Evolutionary conservation across 768 basidiomycete genomes (phyloP), one percentile per base, ranked within the genome.

Genomic region (Hygrophorus pudorinus): DNA sequence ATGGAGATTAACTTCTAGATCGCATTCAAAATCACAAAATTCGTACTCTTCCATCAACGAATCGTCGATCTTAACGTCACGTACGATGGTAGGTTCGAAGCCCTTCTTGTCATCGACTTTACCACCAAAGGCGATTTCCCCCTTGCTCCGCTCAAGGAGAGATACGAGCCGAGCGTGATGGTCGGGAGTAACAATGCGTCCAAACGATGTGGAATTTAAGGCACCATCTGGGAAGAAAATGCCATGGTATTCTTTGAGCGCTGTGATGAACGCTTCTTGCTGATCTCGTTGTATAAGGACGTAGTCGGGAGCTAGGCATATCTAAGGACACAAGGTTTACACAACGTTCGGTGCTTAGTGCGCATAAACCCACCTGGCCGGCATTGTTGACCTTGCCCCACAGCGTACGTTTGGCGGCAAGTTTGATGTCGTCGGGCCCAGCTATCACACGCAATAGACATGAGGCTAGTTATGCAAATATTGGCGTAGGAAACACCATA

Each of bases 321-420:
- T 73, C 71, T 81, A 65, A 17, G 63, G 64, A 4, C 61, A 57
- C 42, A 70, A 68, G 45, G 49, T 51, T 42, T 17, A 30, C 39
- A 20, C 27, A 4, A 13, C 2, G 13, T 9, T 16, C 18, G 24
- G 8, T 9, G 20, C 7, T 33, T 29, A 6, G 35, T 12, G 21
- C 13, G 4, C 8, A 27, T 10, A 27, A 1, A 40, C 58, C 42
- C 35, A 67, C 75, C 68, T 84, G 83, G 7, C 85, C 85, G 1
- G 75, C 66, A 49, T 86, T 85, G 46, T 61, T 66, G 7, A 63
- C 63, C 59, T 85, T 86, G 1, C 78, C 83, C 72, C 75, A 81
- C 20, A 84, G 59, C 28, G 83, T 70, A 6, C 84, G 72, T 53
- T 72, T 75, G 2, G 82, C 85, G 0, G 76, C 72, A 27, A 79